Conservation (phyloP, 1,284 basidiomycete genomes). For the Papiliotrema terrestris region DNA sequence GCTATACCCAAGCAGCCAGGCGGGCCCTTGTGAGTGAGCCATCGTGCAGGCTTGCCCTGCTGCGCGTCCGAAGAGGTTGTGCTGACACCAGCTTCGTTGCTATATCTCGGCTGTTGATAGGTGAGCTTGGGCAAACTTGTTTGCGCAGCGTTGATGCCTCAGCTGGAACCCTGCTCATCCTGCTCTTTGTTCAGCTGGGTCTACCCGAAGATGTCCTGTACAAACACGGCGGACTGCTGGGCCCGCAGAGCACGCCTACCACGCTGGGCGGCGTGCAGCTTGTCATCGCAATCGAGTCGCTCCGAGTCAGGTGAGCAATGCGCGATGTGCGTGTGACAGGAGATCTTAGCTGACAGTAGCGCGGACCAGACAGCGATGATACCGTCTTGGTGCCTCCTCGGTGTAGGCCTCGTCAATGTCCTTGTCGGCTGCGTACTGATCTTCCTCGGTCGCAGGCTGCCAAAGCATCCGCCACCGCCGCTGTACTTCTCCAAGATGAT, state of each 20-base stretch:
- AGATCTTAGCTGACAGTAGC: conserved; percentile 4
- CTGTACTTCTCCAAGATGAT: conserved; percentile 27
- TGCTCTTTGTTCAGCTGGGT: conserved; percentile 24
- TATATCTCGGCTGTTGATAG: conserved; percentile 5
- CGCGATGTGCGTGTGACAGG: too few species aligned
- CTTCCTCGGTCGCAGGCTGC: conserved; percentile 18
- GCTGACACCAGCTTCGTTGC: conserved; percentile 4
- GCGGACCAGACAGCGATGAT: conserved; percentile 16
- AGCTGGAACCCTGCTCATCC: conserved; percentile 4
- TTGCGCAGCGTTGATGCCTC: background rate
- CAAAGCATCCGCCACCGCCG: conserved; percentile 21
- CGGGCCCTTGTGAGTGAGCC: conserved; percentile 17
- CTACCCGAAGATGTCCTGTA: conserved; percentile 29
- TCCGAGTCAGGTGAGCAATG: conserved; percentile 21
- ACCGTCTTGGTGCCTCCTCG: conserved; percentile 21
- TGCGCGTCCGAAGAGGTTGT: background rate
- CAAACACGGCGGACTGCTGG: conserved; percentile 20
- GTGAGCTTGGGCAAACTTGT: background rate
- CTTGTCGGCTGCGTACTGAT: conserved; percentile 12
- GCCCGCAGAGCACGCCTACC: conserved; percentile 29
- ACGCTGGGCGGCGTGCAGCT: conserved; percentile 19
- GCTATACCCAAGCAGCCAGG: conserved; percentile 24
- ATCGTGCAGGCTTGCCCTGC: background rate
- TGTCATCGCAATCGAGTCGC: conserved; percentile 19
- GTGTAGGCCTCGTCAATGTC: conserved; percentile 19